Conservation (phyloP, 2,329 filamentous ascomycete species). For the Elsinoe perseae region DNA sequence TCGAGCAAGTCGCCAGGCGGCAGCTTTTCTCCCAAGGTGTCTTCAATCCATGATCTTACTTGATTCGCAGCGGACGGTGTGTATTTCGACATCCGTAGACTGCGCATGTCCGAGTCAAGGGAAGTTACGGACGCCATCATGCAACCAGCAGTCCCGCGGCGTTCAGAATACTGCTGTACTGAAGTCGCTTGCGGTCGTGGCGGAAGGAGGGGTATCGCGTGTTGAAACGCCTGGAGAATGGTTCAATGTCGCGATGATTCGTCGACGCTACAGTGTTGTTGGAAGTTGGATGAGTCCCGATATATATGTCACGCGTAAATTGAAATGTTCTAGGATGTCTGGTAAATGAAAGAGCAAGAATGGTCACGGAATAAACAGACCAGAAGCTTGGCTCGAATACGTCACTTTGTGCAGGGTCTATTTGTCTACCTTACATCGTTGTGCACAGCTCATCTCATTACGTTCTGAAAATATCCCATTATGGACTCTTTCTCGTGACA, state of each 20-base stretch:
- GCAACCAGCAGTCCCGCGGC: background rate
- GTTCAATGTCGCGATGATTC: background rate
- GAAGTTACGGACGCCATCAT: constrained; percentile 84
- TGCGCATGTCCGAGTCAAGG: constrained; percentile 91
- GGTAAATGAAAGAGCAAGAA: constrained; percentile 2
- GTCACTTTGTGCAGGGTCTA: background rate
- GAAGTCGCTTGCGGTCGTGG: background rate
- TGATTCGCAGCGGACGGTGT: constrained; percentile 86
- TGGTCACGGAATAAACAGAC: background rate
- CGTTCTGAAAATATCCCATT: background rate
- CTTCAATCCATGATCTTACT: constrained; percentile 77
- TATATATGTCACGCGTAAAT: background rate
- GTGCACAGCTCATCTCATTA: background rate
- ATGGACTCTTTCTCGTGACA: constrained; percentile 19
- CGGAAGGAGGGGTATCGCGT: background rate
- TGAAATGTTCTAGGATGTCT: background rate
- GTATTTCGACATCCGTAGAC: constrained; percentile 84
- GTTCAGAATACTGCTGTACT: background rate
- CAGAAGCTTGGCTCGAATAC: background rate
- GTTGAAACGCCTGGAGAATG: background rate
- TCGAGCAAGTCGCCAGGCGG: constrained; percentile 71
- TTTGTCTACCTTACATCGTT: background rate
- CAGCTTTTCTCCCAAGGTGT: constrained; percentile 65
- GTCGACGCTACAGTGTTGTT: background rate
- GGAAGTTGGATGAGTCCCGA: background rate